phyloP scores from a whole-genome alignment of 306 rosid genomes.

The Sechiopsis laciniata region DNA sequence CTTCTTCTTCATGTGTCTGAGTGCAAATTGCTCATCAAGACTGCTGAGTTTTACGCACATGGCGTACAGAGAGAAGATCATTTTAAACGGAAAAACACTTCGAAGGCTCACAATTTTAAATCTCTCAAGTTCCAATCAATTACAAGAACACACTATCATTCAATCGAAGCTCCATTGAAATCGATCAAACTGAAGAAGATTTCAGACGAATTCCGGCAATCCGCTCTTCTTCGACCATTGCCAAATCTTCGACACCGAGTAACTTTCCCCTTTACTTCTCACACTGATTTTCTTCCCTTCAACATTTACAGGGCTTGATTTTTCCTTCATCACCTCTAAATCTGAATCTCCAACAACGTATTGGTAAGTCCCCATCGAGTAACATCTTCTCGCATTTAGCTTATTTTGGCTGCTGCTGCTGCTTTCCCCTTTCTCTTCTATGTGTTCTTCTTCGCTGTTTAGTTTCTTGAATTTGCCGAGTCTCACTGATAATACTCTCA shows the following conservation, averaged over 20 bases:
- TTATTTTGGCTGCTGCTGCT: constrained; percentile 34
- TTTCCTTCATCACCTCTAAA: constrained; percentile 40
- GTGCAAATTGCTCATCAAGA: too few relatives aligned
- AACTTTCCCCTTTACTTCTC: constrained; percentile 59
- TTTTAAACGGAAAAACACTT: not conserved
- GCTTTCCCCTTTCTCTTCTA: constrained; percentile 30
- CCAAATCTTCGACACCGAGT: constrained; percentile 92
- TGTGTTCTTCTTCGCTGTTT: constrained; percentile 26
- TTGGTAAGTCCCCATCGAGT: constrained; percentile 80
- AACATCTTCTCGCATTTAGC: constrained; percentile 72
- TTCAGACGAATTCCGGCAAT: constrained; percentile 13
- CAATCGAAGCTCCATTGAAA: not conserved
- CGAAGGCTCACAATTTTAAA: too few relatives aligned
- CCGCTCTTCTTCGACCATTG: constrained; percentile 64
- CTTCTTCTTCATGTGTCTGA: too few relatives aligned
- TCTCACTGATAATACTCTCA: constrained; percentile 66
- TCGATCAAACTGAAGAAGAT: not conserved
- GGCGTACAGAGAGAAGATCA: too few relatives aligned
- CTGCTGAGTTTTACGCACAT: too few relatives aligned
- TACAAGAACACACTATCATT: too few relatives aligned
- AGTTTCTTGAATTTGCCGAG: constrained; percentile 66
- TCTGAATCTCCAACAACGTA: constrained; percentile 59
- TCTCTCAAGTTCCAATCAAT: not conserved
- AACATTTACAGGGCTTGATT: not conserved
- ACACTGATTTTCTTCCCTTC: constrained; percentile 39